Base-by-base conservation (phyloP, 768 basidiomycete genomes). In the Pulveroboletus ravenelii region DNA sequence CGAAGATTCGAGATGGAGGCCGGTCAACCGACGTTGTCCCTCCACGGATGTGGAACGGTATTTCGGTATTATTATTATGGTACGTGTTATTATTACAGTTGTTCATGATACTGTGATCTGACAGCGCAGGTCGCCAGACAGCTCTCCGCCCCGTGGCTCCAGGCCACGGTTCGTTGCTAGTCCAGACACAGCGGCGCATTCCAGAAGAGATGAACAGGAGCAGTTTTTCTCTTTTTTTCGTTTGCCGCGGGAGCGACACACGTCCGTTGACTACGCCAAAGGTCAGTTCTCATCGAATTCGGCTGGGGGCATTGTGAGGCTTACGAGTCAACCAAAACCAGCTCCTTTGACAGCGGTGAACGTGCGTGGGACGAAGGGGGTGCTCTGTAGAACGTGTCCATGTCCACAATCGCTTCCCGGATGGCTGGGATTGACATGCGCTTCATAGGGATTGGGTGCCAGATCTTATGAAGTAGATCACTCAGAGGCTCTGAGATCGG, bases 341-440 rank as follows among this genome's bases (percentile, higher is more conserved):
- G 23, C 8, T 35, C 35, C 17, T 41, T 35, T 12, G 50, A 30
- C 52, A 55, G 20, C 2, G 41, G 48, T 14, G 30, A 31, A 25
- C 18, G 5, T 0, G 8, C 4, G 6, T 17, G 14, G 14, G 18
- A 20, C 5, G 10, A 5, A 25, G 5, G 37, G 13, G 0, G 18
- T 18, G 20, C 23, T 10, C 18, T 43, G 25, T 62, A 63, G 17
- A 58, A 55, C 1, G 54, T 47, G 5, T 60, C 50, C 17, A 63
- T 57, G 1, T 50, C 43, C 32, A 50, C 1, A 8, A 62, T 44
- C 8, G 38, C 61, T 25, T 52, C n/a, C 23, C 55, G 45, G 23
- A 63, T 54, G n/a, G 38, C 55, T 13, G 62, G 53, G 29, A 62
- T 63, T 17, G 59, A 41, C 34, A 57, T 18, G 0, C 59, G 55